A percentile compares a stretch with the other conserved stretches of the same genome.
Conservation (phyloP, 1,284 basidiomycete species). For the Anthracocystis setariae region DNA sequence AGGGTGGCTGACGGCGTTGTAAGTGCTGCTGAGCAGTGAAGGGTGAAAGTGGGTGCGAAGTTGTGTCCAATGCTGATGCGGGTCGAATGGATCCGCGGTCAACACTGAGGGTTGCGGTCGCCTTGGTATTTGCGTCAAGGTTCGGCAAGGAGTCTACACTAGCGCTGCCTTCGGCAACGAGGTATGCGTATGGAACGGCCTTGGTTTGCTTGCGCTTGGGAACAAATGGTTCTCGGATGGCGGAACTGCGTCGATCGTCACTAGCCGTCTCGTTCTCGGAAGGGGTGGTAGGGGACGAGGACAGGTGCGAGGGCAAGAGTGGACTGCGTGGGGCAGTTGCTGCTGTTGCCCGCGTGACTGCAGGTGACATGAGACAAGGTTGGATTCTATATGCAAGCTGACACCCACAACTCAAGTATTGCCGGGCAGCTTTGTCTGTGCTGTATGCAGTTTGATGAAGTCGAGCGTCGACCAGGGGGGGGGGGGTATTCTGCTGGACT, state of each 20-base stretch:
- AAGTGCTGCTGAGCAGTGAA: not conserved
- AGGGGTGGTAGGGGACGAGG: not conserved
- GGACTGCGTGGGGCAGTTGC: slow-evolving; percentile 9
- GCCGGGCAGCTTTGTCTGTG: slow-evolving; percentile 7
- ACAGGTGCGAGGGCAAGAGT: not conserved
- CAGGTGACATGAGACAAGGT: slow-evolving; percentile 29
- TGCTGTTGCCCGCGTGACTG: slow-evolving; percentile 38
- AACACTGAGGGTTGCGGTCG: not conserved
- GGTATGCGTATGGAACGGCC: slow-evolving; percentile 31
- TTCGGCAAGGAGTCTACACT: slow-evolving; percentile 31
- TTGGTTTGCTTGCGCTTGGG: slow-evolving; percentile 35
- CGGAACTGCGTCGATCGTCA: slow-evolving; percentile 13
- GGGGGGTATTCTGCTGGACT: too few relatives aligned
- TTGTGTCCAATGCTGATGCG: slow-evolving; percentile 17
- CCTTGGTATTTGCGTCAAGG: not conserved
- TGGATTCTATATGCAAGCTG: slow-evolving; percentile 5
- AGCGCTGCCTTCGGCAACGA: slow-evolving; percentile 19
- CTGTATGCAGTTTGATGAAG: not conserved
- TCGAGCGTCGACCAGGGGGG: too few relatives aligned
- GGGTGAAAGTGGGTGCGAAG: slow-evolving; percentile 11
- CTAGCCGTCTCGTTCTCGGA: not conserved
- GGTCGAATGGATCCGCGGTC: slow-evolving; percentile 8
- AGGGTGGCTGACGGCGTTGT: not conserved
- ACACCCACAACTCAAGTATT: slow-evolving; percentile 9
- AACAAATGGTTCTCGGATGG: slow-evolving; percentile 27